Evolutionary conservation across 108 stramenopile genomes (phyloP).

Genomic region (Skeletonema menzelii): DNA sequence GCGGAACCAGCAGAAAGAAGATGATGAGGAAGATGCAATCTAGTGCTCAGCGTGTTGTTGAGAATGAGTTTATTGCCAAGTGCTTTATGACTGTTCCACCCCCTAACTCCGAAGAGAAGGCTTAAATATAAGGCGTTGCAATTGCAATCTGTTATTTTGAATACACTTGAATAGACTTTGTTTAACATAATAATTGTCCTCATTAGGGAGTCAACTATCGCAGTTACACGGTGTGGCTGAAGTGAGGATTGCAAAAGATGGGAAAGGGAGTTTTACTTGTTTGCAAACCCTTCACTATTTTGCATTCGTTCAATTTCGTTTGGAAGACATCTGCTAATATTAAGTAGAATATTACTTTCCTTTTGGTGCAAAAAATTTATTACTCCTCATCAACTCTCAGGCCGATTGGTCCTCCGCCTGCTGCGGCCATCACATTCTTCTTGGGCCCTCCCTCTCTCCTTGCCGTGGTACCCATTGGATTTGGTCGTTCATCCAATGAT

Average conservation of each 20-base stretch:
- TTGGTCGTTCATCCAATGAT: conserved; percentile 61
- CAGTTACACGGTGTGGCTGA: not conserved
- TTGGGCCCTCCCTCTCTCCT: conserved; percentile 55
- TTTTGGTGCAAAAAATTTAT: not conserved
- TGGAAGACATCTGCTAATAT: not conserved
- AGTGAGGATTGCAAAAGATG: not conserved
- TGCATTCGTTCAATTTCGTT: not conserved
- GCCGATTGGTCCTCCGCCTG: conserved; percentile 48
- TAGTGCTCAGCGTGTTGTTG: conserved; percentile 68
- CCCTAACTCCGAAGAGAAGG: conserved; percentile 59
- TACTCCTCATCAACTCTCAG: conserved; percentile 85
- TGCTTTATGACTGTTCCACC: conserved; percentile 78
- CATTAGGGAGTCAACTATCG: not conserved
- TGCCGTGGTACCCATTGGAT: conserved; percentile 89
- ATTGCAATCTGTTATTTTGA: not conserved
- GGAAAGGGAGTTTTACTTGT: not conserved
- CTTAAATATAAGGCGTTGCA: conserved; percentile 6
- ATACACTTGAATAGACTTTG: conserved; percentile 9
- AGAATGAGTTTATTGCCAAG: conserved; percentile 88
- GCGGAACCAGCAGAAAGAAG: conserved; percentile 84
- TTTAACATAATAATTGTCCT: conserved; percentile 3
- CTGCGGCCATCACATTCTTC: conserved; percentile 21
- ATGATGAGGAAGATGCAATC: conserved; percentile 78
- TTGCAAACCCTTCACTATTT: too few relatives aligned
- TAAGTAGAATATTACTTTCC: not conserved